Evolutionary conservation across 257 asterid genomes (phyloP).

Genomic region (Scutellaria minor): DNA sequence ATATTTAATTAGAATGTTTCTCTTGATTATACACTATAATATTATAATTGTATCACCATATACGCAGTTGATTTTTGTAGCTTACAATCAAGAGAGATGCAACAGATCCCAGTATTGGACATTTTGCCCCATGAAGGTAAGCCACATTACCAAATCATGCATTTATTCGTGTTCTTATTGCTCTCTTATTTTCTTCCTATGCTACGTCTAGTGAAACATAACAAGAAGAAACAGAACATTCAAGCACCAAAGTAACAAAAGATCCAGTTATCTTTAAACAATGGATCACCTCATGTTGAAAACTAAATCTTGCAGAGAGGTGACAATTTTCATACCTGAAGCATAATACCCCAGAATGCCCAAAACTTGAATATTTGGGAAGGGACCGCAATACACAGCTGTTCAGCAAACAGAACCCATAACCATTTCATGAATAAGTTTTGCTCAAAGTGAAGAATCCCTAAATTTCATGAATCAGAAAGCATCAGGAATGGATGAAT

Average conservation of each 20-base stretch:
- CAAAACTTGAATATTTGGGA: conserved; percentile 95
- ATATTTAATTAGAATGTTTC: neutral
- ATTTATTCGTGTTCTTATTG: neutral
- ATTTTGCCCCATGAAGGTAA: conserved; percentile 5
- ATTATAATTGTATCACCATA: neutral
- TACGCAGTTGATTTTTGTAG: neutral
- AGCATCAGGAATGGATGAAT: conserved; percentile 6
- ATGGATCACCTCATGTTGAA: neutral
- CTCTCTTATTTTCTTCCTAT: conserved; percentile 8
- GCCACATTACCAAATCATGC: conserved; percentile 5
- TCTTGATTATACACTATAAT: neutral
- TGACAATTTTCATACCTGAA: conserved; percentile 66
- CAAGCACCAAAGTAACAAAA: neutral
- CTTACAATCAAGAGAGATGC: conserved; percentile 20
- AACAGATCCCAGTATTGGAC: neutral
- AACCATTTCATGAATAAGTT: conserved; percentile 18
- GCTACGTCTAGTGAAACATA: neutral
- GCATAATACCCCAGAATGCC: conserved; percentile 93
- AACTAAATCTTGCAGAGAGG: conserved; percentile 3
- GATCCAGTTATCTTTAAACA: neutral
- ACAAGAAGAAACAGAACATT: neutral
- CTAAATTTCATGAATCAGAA: conserved; percentile 30
- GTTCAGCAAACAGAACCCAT: conserved; percentile 41
- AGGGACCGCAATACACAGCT: conserved; percentile 96
- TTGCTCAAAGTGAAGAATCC: conserved; percentile 12